Base-by-base conservation (phyloP, 768 basidiomycete species). In the Podaxis pistillaris region DNA sequence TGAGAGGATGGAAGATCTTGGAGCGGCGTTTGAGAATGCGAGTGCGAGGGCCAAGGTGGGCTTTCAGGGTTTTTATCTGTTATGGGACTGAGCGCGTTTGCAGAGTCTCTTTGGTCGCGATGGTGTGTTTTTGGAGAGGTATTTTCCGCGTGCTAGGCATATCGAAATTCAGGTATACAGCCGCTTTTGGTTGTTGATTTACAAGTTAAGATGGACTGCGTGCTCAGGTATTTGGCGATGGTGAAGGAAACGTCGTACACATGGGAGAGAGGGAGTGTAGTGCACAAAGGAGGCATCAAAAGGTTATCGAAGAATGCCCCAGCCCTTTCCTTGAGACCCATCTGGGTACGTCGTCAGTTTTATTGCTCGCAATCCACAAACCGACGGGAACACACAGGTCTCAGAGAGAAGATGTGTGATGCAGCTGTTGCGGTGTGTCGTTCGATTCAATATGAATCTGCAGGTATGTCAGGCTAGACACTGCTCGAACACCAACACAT, bases 231-330 rank as follows among this genome's bases (percentile, higher is more conserved):
- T 89, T 89, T 64, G 89, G 89, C 13, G 83, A 91, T 68, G 89
- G 87, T 0, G 44, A 70, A 0, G 85, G 85, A 2, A 74, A 82
- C 49, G 83, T 83, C 11, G 74, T 88, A 4, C 85, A 88, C 65
- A 81, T 88, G 76, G 85, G 86, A 40, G 88, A 90, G 68, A 78
- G 89, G 13, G 89, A 91, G 69, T 89, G 89, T 66, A 87, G 85
- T 53, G 72, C 87, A 8, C 89, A 91, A 67, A 76, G 89, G 33
- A 74, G 88, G 33, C 85, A 89, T 65, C 89, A 91, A 70, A 91
- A 91, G 69, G 80, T 91, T 2, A 82, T 91, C 24, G 89, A 91
- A 65, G 89, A 90, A 67, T 79, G 83, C 3, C 85, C 86, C 0
- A 86, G 85, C 65, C 85, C 88, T 0, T 88, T 87, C 67, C 75